phyloP scores from a whole-genome alignment of 2,329 filamentous ascomycete genomes.

The Colletotrichum tanaceti region DNA sequence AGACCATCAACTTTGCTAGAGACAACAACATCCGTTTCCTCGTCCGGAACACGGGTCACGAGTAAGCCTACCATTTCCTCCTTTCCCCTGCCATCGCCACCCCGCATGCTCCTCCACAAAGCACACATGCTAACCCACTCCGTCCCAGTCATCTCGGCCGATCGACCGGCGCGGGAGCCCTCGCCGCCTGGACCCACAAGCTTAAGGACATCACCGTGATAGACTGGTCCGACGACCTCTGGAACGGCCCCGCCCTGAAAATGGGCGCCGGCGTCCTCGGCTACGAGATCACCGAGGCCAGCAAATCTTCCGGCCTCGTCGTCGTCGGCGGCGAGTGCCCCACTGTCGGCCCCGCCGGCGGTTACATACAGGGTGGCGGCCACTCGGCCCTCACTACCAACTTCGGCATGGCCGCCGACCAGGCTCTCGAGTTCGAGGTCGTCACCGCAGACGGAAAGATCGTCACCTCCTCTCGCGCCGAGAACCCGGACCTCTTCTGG shows the following conservation, averaged over 20 bases:
- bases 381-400: slow-evolving; percentile 64
- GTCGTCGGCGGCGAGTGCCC: slow-evolving; percentile 62
- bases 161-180: slow-evolving; percentile 54
- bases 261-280: slow-evolving; percentile 65
- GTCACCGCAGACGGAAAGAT: slow-evolving; percentile 63
- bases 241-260: slow-evolving; percentile 62
- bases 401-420: slow-evolving; percentile 71
- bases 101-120: slow-evolving; percentile 23
- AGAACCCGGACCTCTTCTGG: slow-evolving; percentile 72
- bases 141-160: slow-evolving; percentile 53
- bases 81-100: slow-evolving; percentile 39
- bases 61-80: slow-evolving; percentile 39
- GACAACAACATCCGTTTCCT: slow-evolving; percentile 53
- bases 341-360: slow-evolving; percentile 69
- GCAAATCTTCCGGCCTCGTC: slow-evolving; percentile 41
- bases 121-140: slow-evolving; percentile 13
- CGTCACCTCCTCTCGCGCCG: slow-evolving; percentile 58
- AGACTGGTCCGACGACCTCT: slow-evolving; percentile 54
- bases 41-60: slow-evolving; percentile 50
- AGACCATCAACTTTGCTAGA: slow-evolving; percentile 52
- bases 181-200: slow-evolving; percentile 54
- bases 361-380: slow-evolving; percentile 71
- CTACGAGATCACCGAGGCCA: slow-evolving; percentile 52
- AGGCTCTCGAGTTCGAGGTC: slow-evolving; percentile 67
- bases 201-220: slow-evolving; percentile 56